phyloP scores from a whole-genome alignment of 2,329 filamentous ascomycete genomes.

The Aspergillus pseudotamarii region DNA sequence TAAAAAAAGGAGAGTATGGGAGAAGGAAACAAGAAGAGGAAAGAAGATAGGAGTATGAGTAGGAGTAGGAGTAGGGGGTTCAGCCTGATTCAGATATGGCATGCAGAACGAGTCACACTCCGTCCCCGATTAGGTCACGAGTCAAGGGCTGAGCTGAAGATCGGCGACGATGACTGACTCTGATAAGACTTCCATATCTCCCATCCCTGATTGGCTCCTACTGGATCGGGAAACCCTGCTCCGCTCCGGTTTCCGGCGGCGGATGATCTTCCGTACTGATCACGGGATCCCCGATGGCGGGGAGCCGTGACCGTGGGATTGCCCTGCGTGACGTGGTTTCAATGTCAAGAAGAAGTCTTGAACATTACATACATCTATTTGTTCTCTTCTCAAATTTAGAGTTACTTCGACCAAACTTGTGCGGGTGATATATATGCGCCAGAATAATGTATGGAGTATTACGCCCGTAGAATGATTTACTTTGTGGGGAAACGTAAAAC shows the following conservation, averaged over 20 bases:
- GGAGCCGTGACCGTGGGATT: not conserved
- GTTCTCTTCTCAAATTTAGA: not conserved
- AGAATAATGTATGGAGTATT: not conserved
- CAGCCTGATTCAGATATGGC: not conserved
- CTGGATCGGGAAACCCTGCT: conserved; percentile 2
- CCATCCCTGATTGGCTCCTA: conserved; percentile 9
- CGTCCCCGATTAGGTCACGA: conserved; percentile 12
- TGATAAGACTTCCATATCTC: conserved; percentile 12
- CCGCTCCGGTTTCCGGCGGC: conserved; percentile 11
- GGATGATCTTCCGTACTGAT: conserved; percentile 1
- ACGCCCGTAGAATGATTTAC: not conserved
- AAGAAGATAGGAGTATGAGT: not conserved
- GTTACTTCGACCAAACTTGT: not conserved
- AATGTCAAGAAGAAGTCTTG: not conserved
- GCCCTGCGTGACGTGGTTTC: not conserved
- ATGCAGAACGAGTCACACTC: conserved; percentile 10
- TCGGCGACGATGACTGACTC: not conserved
- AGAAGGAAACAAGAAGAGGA: not conserved
- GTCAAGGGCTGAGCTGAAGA: not conserved
- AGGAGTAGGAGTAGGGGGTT: not conserved
- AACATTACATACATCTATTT: not conserved
- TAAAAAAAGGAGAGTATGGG: not conserved
- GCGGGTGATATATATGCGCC: not conserved
- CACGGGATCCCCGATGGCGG: not conserved
- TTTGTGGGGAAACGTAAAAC: not conserved